Conservation (phyloP, 1,284 basidiomycete genomes). For the Ganoderma leucocontextum region DNA sequence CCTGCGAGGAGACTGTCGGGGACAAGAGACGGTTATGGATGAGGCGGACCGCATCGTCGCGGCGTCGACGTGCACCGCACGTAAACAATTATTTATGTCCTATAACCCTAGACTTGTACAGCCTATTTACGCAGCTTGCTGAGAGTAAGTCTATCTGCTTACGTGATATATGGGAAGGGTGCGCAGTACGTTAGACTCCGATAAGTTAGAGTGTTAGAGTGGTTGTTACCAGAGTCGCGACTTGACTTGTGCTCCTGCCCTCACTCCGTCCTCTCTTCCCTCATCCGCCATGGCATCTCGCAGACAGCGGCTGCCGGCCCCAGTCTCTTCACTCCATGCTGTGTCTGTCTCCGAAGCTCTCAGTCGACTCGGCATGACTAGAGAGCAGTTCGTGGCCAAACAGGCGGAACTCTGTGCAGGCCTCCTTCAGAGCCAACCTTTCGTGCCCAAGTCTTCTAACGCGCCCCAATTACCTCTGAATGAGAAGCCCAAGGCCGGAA, state of each 20-base stretch:
- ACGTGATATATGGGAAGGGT: not conserved
- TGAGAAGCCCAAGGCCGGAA: not conserved
- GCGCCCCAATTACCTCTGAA: constrained; percentile 3
- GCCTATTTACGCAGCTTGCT: not conserved
- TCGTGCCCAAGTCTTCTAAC: constrained; percentile 20
- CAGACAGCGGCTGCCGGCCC: constrained; percentile 10
- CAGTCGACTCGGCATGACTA: constrained; percentile 29
- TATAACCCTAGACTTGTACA: not conserved
- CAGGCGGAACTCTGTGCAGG: constrained; percentile 27
- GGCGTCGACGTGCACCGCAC: constrained; percentile 1
- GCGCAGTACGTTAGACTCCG: not conserved
- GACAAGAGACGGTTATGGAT: constrained; percentile 19
- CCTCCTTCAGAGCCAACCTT: constrained; percentile 31
- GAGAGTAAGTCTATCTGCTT: not conserved
- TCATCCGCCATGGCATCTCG: constrained; percentile 25
- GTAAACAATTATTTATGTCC: constrained; percentile 6
- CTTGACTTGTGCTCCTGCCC: not conserved
- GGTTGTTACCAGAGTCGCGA: not conserved
- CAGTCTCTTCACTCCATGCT: not conserved
- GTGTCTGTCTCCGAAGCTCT: constrained; percentile 23
- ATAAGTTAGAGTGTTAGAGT: too few relatives aligned
- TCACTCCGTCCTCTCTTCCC: not conserved
- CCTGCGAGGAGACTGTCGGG: constrained; percentile 21
- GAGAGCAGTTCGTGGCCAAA: constrained; percentile 31
- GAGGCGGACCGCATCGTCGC: constrained; percentile 2